A percentile compares a stretch with the other conserved stretches of the same genome.
Evolutionary conservation across 2,329 filamentous ascomycete species (phyloP).

Genomic region (Rosellinia necatrix): DNA sequence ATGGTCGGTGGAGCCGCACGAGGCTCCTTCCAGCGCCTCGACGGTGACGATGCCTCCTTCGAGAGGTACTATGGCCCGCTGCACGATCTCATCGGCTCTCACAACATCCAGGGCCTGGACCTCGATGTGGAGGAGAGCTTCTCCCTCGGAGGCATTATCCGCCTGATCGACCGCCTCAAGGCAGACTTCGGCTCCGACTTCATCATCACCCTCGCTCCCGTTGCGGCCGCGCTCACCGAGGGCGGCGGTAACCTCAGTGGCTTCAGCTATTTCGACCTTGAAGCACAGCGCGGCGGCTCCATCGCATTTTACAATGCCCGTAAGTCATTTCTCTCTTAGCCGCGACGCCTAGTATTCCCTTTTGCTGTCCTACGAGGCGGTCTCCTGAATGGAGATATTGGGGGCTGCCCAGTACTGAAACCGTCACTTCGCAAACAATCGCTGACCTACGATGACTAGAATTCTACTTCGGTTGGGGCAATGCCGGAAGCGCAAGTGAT

Average conservation of each 20-base stretch:
- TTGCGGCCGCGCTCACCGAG: constrained; percentile 71
- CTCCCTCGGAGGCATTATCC: constrained; percentile 67
- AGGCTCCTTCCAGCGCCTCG: constrained; percentile 68
- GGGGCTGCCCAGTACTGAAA: not conserved
- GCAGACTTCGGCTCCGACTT: constrained; percentile 72
- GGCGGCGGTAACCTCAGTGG: constrained; percentile 70
- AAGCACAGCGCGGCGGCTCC: constrained; percentile 65
- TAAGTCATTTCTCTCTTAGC: constrained; percentile 16
- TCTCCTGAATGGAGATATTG: too few relatives aligned
- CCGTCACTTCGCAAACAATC: not conserved
- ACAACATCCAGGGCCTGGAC: constrained; percentile 71
- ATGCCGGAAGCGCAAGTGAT: constrained; percentile 50
- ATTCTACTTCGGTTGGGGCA: constrained; percentile 91
- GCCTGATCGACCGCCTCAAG: constrained; percentile 69
- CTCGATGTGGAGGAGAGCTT: constrained; percentile 81
- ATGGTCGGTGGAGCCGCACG: constrained; percentile 43
- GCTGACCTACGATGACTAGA: constrained; percentile 43
- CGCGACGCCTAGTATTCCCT: too few relatives aligned
- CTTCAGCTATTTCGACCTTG: constrained; percentile 78
- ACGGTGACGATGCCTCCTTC: constrained; percentile 63
- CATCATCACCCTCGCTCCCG: constrained; percentile 80
- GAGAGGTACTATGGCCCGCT: constrained; percentile 72
- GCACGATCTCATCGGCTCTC: constrained; percentile 63
- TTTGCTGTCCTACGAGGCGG: too few relatives aligned
- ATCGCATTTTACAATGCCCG: constrained; percentile 86